Conservation (phyloP, 768 basidiomycete species). For the Rhodocollybia butyracea region DNA sequence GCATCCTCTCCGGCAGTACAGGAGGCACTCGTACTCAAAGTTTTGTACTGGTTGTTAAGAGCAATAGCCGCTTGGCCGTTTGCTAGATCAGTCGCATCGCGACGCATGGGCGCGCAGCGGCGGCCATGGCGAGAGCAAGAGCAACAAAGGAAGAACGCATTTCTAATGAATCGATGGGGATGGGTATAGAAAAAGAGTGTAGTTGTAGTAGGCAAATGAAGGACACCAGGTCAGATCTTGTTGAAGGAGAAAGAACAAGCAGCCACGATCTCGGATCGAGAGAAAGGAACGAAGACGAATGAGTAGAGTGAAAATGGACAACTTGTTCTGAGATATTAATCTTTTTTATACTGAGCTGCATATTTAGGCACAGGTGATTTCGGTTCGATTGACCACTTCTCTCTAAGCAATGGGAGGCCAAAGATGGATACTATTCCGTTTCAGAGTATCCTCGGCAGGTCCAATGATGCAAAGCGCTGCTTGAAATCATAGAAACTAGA, state of each 20-base stretch:
- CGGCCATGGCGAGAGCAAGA: conserved; percentile 28
- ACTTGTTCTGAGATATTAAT: not conserved
- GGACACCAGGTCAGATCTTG: conserved; percentile 25
- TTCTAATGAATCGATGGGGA: conserved; percentile 32
- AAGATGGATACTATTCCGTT: too few relatives aligned
- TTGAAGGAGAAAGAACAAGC: conserved; percentile 13
- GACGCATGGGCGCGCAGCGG: conserved; percentile 36
- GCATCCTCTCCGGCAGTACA: conserved; percentile 40
- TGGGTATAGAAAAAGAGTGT: conserved; percentile 11
- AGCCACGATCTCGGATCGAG: conserved; percentile 23
- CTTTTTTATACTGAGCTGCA: not conserved
- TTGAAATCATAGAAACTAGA: conserved; percentile 8
- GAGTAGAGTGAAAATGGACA: conserved; percentile 9
- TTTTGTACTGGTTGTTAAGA: conserved; percentile 33
- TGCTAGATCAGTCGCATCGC: conserved; percentile 21
- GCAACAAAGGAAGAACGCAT: conserved; percentile 29
- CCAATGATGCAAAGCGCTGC: not conserved
- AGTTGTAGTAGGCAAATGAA: conserved; percentile 12
- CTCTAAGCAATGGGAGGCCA: too few relatives aligned
- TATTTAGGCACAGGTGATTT: not conserved
- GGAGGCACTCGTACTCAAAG: conserved; percentile 27
- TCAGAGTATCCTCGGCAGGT: too few relatives aligned
- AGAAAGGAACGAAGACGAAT: conserved; percentile 11
- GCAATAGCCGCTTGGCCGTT: conserved; percentile 22
- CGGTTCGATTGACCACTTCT: too few relatives aligned